phyloP scores from a whole-genome alignment of 306 rosid genomes.

The Abrus precatorius region DNA sequence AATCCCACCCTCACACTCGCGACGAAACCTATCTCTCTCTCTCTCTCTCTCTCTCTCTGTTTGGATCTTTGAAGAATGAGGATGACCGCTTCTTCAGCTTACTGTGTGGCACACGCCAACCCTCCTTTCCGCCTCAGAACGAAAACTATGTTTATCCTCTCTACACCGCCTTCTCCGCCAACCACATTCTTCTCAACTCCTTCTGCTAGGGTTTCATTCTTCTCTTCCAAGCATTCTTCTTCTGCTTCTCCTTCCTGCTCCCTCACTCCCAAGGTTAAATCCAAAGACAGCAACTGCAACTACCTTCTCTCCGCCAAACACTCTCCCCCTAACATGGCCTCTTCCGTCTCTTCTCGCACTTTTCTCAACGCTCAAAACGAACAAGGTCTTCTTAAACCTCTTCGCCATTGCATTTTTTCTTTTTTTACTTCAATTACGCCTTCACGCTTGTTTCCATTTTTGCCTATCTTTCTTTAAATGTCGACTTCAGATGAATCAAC shows the following conservation, averaged over 20 bases:
- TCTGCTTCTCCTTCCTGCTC: constrained; percentile 34
- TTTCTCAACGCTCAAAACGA: constrained; percentile 58
- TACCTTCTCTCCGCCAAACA: constrained; percentile 17
- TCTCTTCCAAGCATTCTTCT: neutral
- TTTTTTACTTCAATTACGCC: neutral
- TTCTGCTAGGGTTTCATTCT: constrained; percentile 45
- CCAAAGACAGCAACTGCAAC: constrained; percentile 15
- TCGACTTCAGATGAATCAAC: neutral
- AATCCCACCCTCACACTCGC: neutral
- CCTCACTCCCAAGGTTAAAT: constrained; percentile 30
- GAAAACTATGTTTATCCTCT: constrained; percentile 44
- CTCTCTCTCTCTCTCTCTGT: neutral
- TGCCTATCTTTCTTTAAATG: neutral
- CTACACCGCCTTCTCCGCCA: constrained; percentile 41
- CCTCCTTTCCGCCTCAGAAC: neutral
- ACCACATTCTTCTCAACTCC: constrained; percentile 50
- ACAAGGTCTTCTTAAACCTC: constrained; percentile 44
- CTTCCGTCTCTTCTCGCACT: constrained; percentile 53
- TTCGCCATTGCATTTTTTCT: neutral
- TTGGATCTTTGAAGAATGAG: neutral
- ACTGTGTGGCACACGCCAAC: constrained; percentile 19
- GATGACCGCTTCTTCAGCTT: constrained; percentile 45
- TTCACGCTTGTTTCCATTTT: neutral
- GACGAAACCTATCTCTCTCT: neutral
- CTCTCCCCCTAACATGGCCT: constrained; percentile 29